phyloP scores from a whole-genome alignment of 768 basidiomycete genomes.

The Paxillus rubicundulus region DNA sequence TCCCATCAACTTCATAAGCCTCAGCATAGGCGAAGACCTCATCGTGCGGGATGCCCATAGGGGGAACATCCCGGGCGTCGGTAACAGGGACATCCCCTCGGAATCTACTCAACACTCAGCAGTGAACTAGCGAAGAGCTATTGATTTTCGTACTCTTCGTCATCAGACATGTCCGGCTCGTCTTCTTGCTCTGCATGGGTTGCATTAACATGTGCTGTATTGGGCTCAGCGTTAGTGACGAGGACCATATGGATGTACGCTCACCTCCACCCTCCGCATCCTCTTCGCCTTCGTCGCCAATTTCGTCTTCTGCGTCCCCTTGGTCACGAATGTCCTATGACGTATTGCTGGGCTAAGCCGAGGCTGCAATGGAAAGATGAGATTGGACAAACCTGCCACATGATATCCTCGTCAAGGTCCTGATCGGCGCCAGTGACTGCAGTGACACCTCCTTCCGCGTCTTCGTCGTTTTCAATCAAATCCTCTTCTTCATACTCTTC shows the following conservation, averaged over 20 bases:
- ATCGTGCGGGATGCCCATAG: slow-evolving; percentile 35
- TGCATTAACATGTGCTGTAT: slow-evolving; percentile 50
- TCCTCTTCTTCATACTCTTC: slow-evolving; percentile 64
- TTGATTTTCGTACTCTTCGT: slow-evolving; percentile 52
- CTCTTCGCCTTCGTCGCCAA: slow-evolving; percentile 54
- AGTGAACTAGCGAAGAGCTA: not conserved
- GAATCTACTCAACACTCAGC: slow-evolving; percentile 33
- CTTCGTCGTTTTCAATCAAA: slow-evolving; percentile 59
- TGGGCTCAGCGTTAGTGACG: slow-evolving; percentile 8
- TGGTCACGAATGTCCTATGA: slow-evolving; percentile 55
- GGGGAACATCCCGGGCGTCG: slow-evolving; percentile 33
- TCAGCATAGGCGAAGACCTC: slow-evolving; percentile 57
- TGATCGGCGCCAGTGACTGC: slow-evolving; percentile 50
- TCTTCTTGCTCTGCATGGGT: slow-evolving; percentile 62
- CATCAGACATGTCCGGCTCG: slow-evolving; percentile 64
- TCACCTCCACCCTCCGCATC: slow-evolving; percentile 21
- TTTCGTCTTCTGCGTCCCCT: slow-evolving; percentile 56
- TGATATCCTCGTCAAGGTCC: slow-evolving; percentile 49
- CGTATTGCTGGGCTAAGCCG: slow-evolving; percentile 8
- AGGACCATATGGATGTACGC: not conserved
- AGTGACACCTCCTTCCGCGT: slow-evolving; percentile 43
- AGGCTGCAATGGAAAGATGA: not conserved
- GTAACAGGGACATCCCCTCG: slow-evolving; percentile 39
- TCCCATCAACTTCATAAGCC: slow-evolving; percentile 45
- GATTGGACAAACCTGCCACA: slow-evolving; percentile 50